Percentiles rank a stretch among this genome's conserved stretches.
Conservation (phyloP, 192 early-diverging fungal genomes). For the Gorgonomyces haynaldii region DNA sequence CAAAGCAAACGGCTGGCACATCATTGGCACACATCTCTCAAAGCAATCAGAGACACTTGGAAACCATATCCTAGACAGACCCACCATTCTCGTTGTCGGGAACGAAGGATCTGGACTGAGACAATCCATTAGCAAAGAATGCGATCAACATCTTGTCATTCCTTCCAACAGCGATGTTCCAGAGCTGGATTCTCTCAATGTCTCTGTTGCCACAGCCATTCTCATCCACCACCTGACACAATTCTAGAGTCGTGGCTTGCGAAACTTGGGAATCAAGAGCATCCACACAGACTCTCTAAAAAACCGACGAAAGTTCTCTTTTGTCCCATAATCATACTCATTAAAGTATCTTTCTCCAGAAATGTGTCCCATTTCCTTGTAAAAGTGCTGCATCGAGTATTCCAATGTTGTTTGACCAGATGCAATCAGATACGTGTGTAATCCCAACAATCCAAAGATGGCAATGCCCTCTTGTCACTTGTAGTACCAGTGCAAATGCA, state of each 20-base stretch:
- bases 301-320: slow-evolving; percentile 29
- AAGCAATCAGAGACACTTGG: slow-evolving; percentile 13
- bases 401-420: slow-evolving; percentile 38
- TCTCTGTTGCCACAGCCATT: slow-evolving; percentile 30
- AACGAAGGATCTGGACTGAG: slow-evolving; percentile 56
- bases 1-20: slow-evolving; percentile 24
- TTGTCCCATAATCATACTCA: slow-evolving; percentile 34
- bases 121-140: slow-evolving; percentile 36
- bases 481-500: too few relatives aligned
- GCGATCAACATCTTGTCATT: slow-evolving; percentile 48
- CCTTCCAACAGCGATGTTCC: slow-evolving; percentile 8
- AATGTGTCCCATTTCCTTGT: slow-evolving; percentile 4
- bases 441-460: slow-evolving; percentile 18
- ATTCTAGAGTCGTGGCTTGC: neutral
- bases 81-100: slow-evolving; percentile 50
- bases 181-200: slow-evolving; percentile 30
- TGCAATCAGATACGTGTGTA: slow-evolving; percentile 34
- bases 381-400: slow-evolving; percentile 20
- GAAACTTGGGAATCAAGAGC: too few relatives aligned
- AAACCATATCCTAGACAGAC: too few relatives aligned
- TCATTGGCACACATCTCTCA: slow-evolving; percentile 28
- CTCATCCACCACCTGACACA: slow-evolving; percentile 19
- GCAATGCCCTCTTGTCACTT: too few relatives aligned
- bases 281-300: too few relatives aligned
- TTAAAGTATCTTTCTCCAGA: slow-evolving; percentile 16